Evolutionary conservation across 2,329 filamentous ascomycete genomes (phyloP).

Genomic region (Aciculosporium take): DNA sequence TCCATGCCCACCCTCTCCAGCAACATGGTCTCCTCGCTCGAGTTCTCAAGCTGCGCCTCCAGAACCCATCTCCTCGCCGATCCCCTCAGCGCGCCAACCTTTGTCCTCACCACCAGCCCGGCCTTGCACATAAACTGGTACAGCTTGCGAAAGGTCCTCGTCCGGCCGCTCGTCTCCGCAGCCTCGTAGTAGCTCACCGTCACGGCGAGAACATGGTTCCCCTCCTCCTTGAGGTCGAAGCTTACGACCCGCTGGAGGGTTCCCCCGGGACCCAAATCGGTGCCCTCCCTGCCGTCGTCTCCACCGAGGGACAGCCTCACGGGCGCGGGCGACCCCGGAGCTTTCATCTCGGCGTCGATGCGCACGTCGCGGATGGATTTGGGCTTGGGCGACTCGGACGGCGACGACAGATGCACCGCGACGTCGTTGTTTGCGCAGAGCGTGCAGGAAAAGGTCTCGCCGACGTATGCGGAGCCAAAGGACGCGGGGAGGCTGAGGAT

Average conservation of each 20-base stretch:
- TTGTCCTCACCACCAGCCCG: constrained; percentile 79
- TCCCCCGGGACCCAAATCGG: constrained; percentile 43
- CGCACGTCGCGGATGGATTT: constrained; percentile 59
- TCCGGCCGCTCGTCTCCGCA: constrained; percentile 51
- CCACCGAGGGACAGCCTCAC: constrained; percentile 52
- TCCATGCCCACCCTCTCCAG: constrained; percentile 53
- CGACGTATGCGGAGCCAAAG: constrained; percentile 90
- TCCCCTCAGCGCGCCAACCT: constrained; percentile 49
- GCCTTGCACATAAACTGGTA: constrained; percentile 95
- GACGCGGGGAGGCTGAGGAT: constrained; percentile 74
- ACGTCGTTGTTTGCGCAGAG: constrained; percentile 87
- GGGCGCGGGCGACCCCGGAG: constrained; percentile 46
- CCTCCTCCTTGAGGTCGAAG: constrained; percentile 87
- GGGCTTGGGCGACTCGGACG: constrained; percentile 17
- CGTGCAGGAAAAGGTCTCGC: constrained; percentile 88
- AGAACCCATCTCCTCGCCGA: constrained; percentile 49
- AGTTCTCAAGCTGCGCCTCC: constrained; percentile 92
- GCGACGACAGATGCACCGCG: not conserved
- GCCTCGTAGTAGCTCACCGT: constrained; percentile 92
- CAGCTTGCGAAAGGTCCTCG: constrained; percentile 80
- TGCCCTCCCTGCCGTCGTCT: constrained; percentile 6
- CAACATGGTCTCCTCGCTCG: constrained; percentile 68
- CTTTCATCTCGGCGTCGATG: constrained; percentile 91
- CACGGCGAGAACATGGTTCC: constrained; percentile 82
- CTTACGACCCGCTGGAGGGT: constrained; percentile 70